Conservation (phyloP, 2,329 filamentous ascomycete genomes). For the Orbilia javanica region DNA sequence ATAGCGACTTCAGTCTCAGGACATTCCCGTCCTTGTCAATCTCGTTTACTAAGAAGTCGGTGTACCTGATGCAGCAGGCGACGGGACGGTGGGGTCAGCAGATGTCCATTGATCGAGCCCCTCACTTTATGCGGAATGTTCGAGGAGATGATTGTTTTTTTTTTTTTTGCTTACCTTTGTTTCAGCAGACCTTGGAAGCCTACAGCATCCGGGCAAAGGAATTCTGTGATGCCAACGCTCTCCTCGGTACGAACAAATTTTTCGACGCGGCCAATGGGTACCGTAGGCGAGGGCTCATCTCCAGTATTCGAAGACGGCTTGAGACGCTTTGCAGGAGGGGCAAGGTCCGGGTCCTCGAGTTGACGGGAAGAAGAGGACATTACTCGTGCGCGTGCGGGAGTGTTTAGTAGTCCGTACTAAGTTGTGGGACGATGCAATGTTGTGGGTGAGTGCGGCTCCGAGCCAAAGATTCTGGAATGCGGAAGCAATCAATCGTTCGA, state of each 20-base stretch:
- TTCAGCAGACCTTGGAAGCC: conserved; percentile 77
- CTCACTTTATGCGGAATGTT: conserved; percentile 20
- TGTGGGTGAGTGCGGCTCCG: conserved; percentile 28
- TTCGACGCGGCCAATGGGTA: conserved; percentile 40
- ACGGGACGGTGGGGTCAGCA: conserved; percentile 20
- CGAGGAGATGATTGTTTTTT: not conserved
- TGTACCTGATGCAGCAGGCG: conserved; percentile 72
- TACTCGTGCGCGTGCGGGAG: conserved; percentile 14
- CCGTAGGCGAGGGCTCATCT: conserved; percentile 5
- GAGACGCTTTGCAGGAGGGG: conserved; percentile 53
- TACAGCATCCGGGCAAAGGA: conserved; percentile 71
- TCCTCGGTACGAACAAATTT: conserved; percentile 60
- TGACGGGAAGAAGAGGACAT: conserved; percentile 36
- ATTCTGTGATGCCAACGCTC: conserved; percentile 74
- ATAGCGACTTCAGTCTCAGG: conserved; percentile 74
- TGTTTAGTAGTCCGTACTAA: not conserved
- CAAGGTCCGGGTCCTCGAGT: conserved; percentile 42
- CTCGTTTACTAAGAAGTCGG: conserved; percentile 93
- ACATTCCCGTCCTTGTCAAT: conserved; percentile 81
- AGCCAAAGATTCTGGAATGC: conserved; percentile 29
- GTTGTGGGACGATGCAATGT: conserved; percentile 25
- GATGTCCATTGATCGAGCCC: conserved; percentile 16
- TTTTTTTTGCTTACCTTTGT: conserved; percentile 69
- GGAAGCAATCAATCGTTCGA: conserved; percentile 10
- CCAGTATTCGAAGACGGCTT: conserved; percentile 30